These are phyloP conservation scores for Exidia glandulosa DNA, from an alignment of 768 basidiomycete species.

Conservation along the genomic window DNA sequence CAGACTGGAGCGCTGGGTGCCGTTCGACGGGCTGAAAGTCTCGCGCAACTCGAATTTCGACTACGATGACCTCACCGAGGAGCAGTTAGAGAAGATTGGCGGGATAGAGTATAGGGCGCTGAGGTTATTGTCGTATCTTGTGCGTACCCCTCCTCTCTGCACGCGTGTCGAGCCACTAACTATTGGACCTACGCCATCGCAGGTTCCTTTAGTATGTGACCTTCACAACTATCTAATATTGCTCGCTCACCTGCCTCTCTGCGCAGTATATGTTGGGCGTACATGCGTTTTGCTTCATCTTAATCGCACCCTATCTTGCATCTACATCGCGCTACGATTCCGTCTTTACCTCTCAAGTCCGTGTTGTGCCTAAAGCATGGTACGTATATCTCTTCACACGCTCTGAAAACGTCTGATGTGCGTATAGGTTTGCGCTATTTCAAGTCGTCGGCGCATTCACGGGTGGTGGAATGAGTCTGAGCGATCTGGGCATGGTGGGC, in stretches of 20 bases:
- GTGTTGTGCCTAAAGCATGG: slow-evolving; percentile 57
- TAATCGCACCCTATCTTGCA: slow-evolving; percentile 75
- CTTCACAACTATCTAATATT: neutral
- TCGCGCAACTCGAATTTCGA: slow-evolving; percentile 66
- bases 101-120: slow-evolving; percentile 91
- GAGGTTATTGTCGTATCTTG: slow-evolving; percentile 44
- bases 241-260: neutral
- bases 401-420: neutral
- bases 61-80: slow-evolving; percentile 44
- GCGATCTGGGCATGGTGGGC: slow-evolving; percentile 48
- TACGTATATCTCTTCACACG: too few species aligned
- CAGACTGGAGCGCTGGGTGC: neutral
- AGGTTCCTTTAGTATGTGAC: neutral
- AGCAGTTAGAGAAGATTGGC: slow-evolving; percentile 84
- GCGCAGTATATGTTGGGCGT: slow-evolving; percentile 76
- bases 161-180: too few species aligned
- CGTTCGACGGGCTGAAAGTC: slow-evolving; percentile 27
- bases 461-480: slow-evolving; percentile 78
- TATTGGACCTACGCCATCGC: too few species aligned
- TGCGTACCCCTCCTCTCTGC: too few species aligned
- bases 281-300: slow-evolving; percentile 57
- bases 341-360: slow-evolving; percentile 43
- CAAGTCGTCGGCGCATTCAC: slow-evolving; percentile 81
- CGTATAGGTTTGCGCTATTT: slow-evolving; percentile 67
- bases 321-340: slow-evolving; percentile 51